A percentile compares a stretch with the other conserved stretches of the same genome.
Evolutionary conservation across 306 rosid genomes (phyloP).

Genomic region (Vigna nakashimae): DNA sequence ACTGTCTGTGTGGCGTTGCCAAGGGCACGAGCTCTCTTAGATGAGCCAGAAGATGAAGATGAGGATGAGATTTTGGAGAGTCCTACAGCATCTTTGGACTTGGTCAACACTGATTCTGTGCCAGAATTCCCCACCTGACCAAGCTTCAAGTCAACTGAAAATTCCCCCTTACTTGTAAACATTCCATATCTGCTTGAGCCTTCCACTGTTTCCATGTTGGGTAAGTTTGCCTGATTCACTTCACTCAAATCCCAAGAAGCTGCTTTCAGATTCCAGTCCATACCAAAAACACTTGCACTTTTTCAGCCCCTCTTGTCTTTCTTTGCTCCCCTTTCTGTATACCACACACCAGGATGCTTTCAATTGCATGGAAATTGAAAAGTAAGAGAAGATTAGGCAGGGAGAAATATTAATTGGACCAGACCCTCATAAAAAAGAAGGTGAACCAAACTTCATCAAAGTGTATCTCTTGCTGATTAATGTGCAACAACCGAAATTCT

Average conservation of each 20-base stretch:
- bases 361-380: conserved; percentile 44
- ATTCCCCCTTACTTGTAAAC: conserved; percentile 59
- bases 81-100: conserved; percentile 62
- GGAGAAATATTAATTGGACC: conserved; percentile 12
- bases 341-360: conserved; percentile 12
- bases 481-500: conserved; percentile 23
- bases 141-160: conserved; percentile 92
- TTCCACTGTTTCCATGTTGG: conserved; percentile 62
- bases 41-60: conserved; percentile 66
- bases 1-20: conserved; percentile 64
- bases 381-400: conserved; percentile 1
- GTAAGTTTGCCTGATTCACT: conserved; percentile 60
- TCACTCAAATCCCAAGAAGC: conserved; percentile 82
- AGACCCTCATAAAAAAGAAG: conserved; percentile 17
- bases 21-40: conserved; percentile 79
- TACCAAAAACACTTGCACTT: conserved; percentile 47
- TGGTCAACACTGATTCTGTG: conserved; percentile 39
- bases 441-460: conserved; percentile 26
- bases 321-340: conserved; percentile 37
- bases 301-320: conserved; percentile 41
- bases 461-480: background rate
- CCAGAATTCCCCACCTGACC: conserved; percentile 71
- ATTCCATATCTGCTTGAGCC: conserved; percentile 66
- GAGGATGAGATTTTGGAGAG: conserved; percentile 56
- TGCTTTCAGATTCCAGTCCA: conserved; percentile 95